A percentile compares a stretch with the other conserved stretches of the same genome.
Evolutionary conservation across 2,329 filamentous ascomycete species (phyloP).

Genomic region (Neonectria coccinea): DNA sequence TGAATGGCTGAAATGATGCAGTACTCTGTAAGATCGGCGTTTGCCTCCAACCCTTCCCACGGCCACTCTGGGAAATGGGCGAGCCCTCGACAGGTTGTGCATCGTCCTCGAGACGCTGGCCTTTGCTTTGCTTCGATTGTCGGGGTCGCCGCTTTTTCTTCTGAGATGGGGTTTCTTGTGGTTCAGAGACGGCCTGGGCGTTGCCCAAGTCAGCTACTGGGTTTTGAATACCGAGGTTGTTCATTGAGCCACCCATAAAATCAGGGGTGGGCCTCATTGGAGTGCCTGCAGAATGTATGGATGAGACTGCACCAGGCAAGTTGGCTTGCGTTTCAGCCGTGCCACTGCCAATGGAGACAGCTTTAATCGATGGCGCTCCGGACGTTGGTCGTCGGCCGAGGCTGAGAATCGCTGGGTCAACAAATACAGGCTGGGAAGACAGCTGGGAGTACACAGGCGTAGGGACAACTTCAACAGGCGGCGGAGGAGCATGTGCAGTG

Average conservation of each 20-base stretch:
- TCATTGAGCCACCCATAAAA: conserved; percentile 45
- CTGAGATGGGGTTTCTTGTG: conserved; percentile 41
- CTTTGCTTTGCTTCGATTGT: conserved; percentile 49
- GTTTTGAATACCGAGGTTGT: conserved; percentile 41
- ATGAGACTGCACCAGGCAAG: conserved; percentile 25
- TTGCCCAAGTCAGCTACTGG: conserved; percentile 31
- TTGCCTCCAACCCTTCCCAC: conserved; percentile 69
- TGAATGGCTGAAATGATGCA: conserved; percentile 72
- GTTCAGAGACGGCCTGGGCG: conserved; percentile 34
- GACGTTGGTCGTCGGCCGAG: conserved; percentile 61
- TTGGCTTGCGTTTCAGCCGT: conserved; percentile 30
- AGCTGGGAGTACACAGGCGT: conserved; percentile 46
- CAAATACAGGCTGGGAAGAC: conserved; percentile 62
- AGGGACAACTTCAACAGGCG: conserved; percentile 41
- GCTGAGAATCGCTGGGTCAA: conserved; percentile 87
- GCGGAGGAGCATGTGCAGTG: conserved; percentile 45
- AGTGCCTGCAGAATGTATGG: conserved; percentile 18
- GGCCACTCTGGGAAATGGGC: conserved; percentile 44
- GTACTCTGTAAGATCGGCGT: conserved; percentile 71
- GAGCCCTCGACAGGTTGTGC: conserved; percentile 40
- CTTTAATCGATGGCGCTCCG: conserved; percentile 41
- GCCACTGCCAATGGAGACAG: conserved; percentile 21
- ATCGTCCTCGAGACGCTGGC: conserved; percentile 46
- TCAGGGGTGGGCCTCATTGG: conserved; percentile 39
- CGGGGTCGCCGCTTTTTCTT: conserved; percentile 50